These are phyloP conservation scores for Aspergillus thermomutatus DNA, from an alignment of 2,329 filamentous ascomycete species.

Conservation along the genomic window DNA sequence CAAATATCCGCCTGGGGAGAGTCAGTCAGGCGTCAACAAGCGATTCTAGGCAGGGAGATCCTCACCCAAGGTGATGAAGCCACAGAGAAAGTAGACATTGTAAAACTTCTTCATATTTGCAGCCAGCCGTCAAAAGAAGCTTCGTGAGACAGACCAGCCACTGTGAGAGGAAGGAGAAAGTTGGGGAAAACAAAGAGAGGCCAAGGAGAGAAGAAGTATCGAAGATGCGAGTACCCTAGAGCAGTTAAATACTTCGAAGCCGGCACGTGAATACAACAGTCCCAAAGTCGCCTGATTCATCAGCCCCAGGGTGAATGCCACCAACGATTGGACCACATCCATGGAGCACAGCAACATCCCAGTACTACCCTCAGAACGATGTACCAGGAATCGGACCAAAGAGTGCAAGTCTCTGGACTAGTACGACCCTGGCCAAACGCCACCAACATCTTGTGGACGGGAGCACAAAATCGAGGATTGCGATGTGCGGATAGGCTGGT, in stretches of 20 bases:
- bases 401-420: neutral
- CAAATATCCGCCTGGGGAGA: slow-evolving; percentile 46
- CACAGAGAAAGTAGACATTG: slow-evolving; percentile 20
- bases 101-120: slow-evolving; percentile 18
- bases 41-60: neutral
- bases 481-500: neutral
- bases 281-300: neutral
- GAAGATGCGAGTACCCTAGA: neutral
- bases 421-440: neutral
- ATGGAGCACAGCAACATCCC: neutral
- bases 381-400: neutral
- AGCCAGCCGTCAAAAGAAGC: neutral
- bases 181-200: neutral
- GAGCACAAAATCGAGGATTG: neutral
- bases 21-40: neutral
- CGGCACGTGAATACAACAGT: neutral
- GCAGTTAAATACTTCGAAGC: neutral
- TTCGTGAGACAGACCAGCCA: neutral
- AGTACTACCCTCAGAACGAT: neutral
- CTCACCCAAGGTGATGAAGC: slow-evolving; percentile 19
- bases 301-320: neutral
- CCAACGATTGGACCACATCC: neutral
- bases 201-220: neutral
- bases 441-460: neutral
- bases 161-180: neutral